phyloP scores from a whole-genome alignment of 1,139 yeast genomes.

The Hyphopichia fennica region DNA sequence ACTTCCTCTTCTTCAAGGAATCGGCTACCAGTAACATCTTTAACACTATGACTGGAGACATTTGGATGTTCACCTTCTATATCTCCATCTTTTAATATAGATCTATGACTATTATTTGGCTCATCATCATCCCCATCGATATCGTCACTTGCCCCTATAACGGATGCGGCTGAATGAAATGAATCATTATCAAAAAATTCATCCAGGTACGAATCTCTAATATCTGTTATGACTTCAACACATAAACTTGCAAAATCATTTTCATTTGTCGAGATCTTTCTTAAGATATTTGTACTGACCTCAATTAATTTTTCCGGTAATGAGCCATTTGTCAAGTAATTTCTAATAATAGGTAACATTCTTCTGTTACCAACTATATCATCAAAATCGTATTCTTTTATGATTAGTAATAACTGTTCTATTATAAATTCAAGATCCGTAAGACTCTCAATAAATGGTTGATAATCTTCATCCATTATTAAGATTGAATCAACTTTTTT shows the following conservation, averaged over 20 bases:
- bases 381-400: conserved; percentile 76
- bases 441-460: conserved; percentile 30
- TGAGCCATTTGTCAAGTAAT: conserved; percentile 54
- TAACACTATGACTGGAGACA: neutral
- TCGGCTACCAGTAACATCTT: neutral
- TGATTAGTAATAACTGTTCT: conserved; percentile 68
- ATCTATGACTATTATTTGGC: conserved; percentile 8
- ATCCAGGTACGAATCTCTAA: conserved; percentile 65
- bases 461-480: conserved; percentile 22
- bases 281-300: conserved; percentile 62
- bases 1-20: conserved; percentile 1
- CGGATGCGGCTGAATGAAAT: conserved; percentile 58
- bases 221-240: conserved; percentile 83
- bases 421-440: conserved; percentile 72
- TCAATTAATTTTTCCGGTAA: conserved; percentile 56
- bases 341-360: conserved; percentile 71
- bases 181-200: conserved; percentile 36
- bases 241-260: conserved; percentile 82
- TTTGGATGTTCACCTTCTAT: neutral
- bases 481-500: conserved; percentile 3
- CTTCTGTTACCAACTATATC: conserved; percentile 91
- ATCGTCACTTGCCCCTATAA: conserved; percentile 24
- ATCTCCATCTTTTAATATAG: neutral
- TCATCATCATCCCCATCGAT: conserved; percentile 25
- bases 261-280: conserved; percentile 73